A percentile compares a stretch with the other conserved stretches of the same genome.
These are phyloP conservation scores for Mortierella sp. DNA, from an alignment of 371 early-diverging fungal genomes.

Conservation along the genomic window DNA sequence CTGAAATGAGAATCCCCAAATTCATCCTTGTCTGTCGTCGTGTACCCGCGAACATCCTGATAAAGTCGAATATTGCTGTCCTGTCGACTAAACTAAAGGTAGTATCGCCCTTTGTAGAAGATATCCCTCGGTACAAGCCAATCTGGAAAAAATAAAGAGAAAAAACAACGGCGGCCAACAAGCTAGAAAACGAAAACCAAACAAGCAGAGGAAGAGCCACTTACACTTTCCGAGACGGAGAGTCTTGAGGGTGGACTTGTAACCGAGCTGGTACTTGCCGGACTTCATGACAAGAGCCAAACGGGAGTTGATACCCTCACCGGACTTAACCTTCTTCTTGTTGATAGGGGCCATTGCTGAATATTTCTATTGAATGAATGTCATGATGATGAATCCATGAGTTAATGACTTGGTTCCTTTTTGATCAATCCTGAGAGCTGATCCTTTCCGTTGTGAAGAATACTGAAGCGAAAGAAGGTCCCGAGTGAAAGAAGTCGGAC, in stretches of 20 bases:
- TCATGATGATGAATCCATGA: conserved; percentile 12
- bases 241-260: conserved; percentile 98
- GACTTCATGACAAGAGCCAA: conserved; percentile 99
- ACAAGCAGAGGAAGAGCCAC: conserved; percentile 31
- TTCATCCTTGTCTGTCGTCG: background rate
- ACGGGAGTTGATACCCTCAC: conserved; percentile 98
- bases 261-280: conserved; percentile 98
- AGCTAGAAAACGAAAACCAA: background rate
- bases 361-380: conserved; percentile 23
- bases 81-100: background rate
- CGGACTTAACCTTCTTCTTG: conserved; percentile 82
- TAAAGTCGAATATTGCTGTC: background rate
- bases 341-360: conserved; percentile 58
- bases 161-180: conserved; percentile 13
- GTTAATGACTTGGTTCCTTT: conserved; percentile 6
- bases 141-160: background rate
- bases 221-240: conserved; percentile 97
- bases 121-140: conserved; percentile 30
- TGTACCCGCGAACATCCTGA: background rate
- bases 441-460: background rate
- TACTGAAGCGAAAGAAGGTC: background rate
- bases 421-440: background rate
- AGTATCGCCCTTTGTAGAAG: background rate
- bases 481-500: background rate
- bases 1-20: conserved; percentile 13